Evolutionary conservation across 2,329 filamentous ascomycete genomes (phyloP).

Genomic region (Ascochyta viciae-villosae): DNA sequence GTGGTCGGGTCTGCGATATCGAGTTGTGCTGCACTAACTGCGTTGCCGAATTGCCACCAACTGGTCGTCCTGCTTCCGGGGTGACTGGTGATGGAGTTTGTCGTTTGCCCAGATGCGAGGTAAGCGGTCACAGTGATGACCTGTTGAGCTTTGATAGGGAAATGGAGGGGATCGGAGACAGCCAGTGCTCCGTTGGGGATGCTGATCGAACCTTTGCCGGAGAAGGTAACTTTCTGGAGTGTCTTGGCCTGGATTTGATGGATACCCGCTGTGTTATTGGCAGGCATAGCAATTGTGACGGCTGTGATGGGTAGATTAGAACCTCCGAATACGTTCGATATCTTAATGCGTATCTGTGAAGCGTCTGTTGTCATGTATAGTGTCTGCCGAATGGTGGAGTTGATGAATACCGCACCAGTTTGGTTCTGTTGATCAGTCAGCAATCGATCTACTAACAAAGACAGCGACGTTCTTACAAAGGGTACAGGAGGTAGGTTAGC

Average conservation of each 20-base stretch:
- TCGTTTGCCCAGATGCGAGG: conserved; percentile 62
- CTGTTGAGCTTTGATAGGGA: conserved; percentile 58
- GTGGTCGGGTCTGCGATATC: conserved; percentile 48
- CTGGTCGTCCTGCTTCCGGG: conserved; percentile 70
- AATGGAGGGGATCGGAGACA: conserved; percentile 68
- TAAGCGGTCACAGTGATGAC: conserved; percentile 67
- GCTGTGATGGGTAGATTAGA: conserved; percentile 66
- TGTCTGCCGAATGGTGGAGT: conserved; percentile 72
- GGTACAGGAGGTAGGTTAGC: conserved; percentile 67
- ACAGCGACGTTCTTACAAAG: conserved; percentile 50
- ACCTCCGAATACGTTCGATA: conserved; percentile 71
- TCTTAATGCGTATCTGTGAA: conserved; percentile 64
- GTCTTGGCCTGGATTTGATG: conserved; percentile 61
- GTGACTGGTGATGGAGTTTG: conserved; percentile 67
- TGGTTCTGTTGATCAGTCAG: conserved; percentile 54
- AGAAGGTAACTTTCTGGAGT: conserved; percentile 65
- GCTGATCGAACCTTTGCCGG: conserved; percentile 59
- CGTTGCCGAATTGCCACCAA: conserved; percentile 66
- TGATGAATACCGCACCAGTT: conserved; percentile 61
- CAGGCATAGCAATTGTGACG: conserved; percentile 64
- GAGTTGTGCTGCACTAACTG: conserved; percentile 59
- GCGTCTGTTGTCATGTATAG: conserved; percentile 65
- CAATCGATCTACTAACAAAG: neutral
- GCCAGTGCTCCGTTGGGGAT: conserved; percentile 63
- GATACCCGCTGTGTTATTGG: conserved; percentile 61